Evolutionary conservation across 257 asterid species (phyloP).

Genomic region (Primulina tabacum): DNA sequence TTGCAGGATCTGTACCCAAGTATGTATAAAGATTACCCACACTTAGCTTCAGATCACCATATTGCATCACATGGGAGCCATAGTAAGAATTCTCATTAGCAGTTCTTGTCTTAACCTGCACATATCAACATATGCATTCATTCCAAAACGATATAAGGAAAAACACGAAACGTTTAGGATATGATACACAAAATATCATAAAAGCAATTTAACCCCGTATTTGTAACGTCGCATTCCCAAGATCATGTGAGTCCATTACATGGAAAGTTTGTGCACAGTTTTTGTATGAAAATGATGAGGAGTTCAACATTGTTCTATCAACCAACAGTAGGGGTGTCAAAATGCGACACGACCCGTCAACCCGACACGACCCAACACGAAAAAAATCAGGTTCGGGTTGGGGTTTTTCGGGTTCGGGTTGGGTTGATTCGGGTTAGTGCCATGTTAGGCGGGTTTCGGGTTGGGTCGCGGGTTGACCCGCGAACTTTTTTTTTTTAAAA

Average conservation of each 20-base stretch:
- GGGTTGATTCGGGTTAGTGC: too few relatives aligned
- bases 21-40: constrained; percentile 50
- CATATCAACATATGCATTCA: constrained; percentile 25
- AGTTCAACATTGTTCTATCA: neutral
- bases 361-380: too few relatives aligned
- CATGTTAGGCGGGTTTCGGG: too few relatives aligned
- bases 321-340: too few relatives aligned
- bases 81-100: constrained; percentile 47
- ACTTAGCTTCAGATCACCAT: constrained; percentile 60
- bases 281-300: neutral
- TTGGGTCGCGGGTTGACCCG: too few relatives aligned
- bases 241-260: constrained; percentile 19
- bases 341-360: too few relatives aligned
- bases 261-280: neutral
- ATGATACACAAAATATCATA: constrained; percentile 2
- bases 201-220: neutral
- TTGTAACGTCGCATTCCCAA: neutral
- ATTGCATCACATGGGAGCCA: constrained; percentile 97
- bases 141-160: constrained; percentile 13
- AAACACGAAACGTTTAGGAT: constrained; percentile 4
- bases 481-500: too few relatives aligned
- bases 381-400: too few relatives aligned
- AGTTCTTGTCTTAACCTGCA: constrained; percentile 81
- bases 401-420: too few relatives aligned
- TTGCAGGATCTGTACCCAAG: constrained; percentile 83